phyloP scores from a whole-genome alignment of 2,329 filamentous ascomycete species.

The Cordyceps pruinosa region DNA sequence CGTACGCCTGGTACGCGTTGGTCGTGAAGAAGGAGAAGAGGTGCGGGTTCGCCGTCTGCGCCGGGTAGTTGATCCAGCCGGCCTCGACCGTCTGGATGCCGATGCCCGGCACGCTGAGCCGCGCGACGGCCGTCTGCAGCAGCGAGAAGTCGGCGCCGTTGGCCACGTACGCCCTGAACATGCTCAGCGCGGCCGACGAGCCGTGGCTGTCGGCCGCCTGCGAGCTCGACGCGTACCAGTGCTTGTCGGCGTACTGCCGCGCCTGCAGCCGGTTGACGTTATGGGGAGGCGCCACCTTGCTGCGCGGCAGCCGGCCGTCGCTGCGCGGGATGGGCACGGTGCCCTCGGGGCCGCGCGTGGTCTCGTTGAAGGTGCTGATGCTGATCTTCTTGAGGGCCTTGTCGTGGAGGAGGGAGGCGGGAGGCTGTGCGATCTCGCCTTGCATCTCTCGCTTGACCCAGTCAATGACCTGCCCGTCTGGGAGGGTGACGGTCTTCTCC shows the following conservation, averaged over 20 bases:
- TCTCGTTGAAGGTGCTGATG: conserved; percentile 3
- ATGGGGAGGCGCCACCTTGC: background rate
- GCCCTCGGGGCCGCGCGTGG: conserved; percentile 7
- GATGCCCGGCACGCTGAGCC: background rate
- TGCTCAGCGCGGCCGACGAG: conserved; percentile 7
- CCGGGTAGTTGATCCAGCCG: conserved; percentile 14
- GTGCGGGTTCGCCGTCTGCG: conserved; percentile 4
- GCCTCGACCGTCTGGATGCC: conserved; percentile 13
- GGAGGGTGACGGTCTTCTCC: conserved; percentile 15
- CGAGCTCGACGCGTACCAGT: conserved; percentile 10
- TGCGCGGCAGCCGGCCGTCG: background rate
- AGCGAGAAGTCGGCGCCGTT: conserved; percentile 14
- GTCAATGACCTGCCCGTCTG: conserved; percentile 13
- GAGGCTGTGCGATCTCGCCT: conserved; percentile 9
- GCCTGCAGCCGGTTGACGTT: background rate
- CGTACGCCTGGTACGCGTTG: conserved; percentile 9
- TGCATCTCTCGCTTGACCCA: conserved; percentile 13
- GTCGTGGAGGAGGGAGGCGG: background rate
- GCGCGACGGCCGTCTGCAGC: conserved; percentile 10
- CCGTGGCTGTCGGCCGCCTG: conserved; percentile 6
- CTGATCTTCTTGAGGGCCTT: background rate
- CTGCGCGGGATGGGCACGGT: conserved; percentile 14
- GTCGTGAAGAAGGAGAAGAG: conserved; percentile 13
- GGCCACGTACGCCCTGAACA: conserved; percentile 11
- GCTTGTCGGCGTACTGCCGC: conserved; percentile 8